Evolutionary conservation across 225 moss, liverwort and hornwort genomes (phyloP).

Genomic region (Rhytidiadelphus loreus): DNA sequence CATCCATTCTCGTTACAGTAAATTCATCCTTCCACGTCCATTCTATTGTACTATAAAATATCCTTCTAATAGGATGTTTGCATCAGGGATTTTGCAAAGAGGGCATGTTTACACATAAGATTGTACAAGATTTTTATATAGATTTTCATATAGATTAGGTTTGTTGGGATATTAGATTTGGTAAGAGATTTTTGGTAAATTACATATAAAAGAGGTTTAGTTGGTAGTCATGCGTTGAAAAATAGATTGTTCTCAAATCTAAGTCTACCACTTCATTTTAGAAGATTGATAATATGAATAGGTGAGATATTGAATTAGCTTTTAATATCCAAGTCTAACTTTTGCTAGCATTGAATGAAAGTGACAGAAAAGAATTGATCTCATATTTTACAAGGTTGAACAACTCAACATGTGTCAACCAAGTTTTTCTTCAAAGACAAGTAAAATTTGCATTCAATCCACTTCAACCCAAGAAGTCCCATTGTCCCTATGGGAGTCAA

Average conservation of each 20-base stretch:
- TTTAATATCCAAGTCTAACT: background rate
- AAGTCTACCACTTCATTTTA: background rate
- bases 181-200: background rate
- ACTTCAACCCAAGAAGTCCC: background rate
- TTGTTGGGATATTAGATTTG: background rate
- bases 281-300: background rate
- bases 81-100: background rate
- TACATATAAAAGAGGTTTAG: background rate
- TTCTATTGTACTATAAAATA: background rate
- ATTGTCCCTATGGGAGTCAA: fast-evolving
- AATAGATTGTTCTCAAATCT: background rate
- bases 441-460: background rate
- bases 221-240: background rate
- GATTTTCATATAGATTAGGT: background rate
- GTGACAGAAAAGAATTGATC: fast-evolving
- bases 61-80: background rate
- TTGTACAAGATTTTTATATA: background rate
- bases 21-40: background rate
- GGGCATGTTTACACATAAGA: background rate
- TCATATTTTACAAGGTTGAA: no score
- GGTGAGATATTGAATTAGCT: background rate
- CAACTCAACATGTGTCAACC: background rate
- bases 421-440: background rate
- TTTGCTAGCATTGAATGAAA: background rate
- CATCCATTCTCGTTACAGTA: background rate